Base-by-base conservation (phyloP, 345 rosid species). In the Acer yangbiense region DNA sequence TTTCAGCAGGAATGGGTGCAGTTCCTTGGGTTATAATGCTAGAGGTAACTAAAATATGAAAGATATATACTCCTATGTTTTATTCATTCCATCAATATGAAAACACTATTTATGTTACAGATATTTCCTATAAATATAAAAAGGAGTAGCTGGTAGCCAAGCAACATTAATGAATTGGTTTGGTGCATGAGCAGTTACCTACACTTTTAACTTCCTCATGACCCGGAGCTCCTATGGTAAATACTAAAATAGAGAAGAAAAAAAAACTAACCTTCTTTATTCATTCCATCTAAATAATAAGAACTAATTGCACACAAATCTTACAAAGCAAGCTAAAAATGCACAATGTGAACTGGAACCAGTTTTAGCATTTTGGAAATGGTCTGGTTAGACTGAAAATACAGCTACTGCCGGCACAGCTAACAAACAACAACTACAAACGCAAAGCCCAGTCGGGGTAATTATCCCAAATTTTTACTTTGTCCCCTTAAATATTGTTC, bases 1-100 rank as follows among this genome's bases (percentile, higher is more conserved):
- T 95, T 80, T 92, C 99, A 4, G 89, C 89, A 60, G 99, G 99
- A 80, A 91, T 95, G 97, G 98, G 99, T 58, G 96, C 99, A 43
- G 92, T 93, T 87, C 98, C 99, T 2, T 95, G 98, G 99, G 98
- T 93, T 1, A 81, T 95, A 73, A 95, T 95, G 98, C 93, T 97
- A 11, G 97, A 95, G 97, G 98, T 95, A 90, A 84, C 17, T n/a
- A 64, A 32, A 74, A 9, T 14, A 73, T 5, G 18, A 14, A 79
- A 58, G 63, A 39, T 60, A 27, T 52, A 8, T 54, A 41, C n/a
- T n/a, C 27, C 48, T 54, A 70, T 64, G 9, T 44, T 55, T 14
- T 41, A 6, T 60, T 71, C 61, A 61, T 69, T 68, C 52, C 54
- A 76, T 69, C 23, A 5, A 16, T 17, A 21, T 55, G 29, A 65